Conservation (phyloP, 768 basidiomycete species). For the Pulveroboletus sp. region DNA sequence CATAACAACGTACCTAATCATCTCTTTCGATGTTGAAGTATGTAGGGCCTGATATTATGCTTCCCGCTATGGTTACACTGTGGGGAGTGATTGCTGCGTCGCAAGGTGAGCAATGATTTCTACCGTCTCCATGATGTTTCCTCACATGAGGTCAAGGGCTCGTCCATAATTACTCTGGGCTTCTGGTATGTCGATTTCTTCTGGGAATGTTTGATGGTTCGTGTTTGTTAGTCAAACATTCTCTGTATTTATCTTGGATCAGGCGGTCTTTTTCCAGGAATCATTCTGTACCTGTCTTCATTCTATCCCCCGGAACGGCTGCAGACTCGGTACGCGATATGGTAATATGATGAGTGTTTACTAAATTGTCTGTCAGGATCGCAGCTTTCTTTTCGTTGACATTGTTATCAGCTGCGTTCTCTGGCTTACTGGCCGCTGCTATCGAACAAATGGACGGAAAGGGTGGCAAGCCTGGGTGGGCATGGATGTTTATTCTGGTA, state of each 20-base stretch:
- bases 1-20: background rate
- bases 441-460: constrained; percentile 57
- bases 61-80: constrained; percentile 58
- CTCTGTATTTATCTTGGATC: constrained; percentile 2
- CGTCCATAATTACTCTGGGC: constrained; percentile 49
- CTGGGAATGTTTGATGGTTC: constrained; percentile 60
- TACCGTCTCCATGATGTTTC: background rate
- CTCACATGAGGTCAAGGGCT: constrained; percentile 32
- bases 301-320: constrained; percentile 37
- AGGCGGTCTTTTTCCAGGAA: constrained; percentile 59
- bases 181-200: constrained; percentile 48
- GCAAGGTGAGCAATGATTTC: constrained; percentile 43
- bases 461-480: constrained; percentile 54
- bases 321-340: constrained; percentile 23
- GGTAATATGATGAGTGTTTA: background rate
- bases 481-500: constrained; percentile 59
- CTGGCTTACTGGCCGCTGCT: constrained; percentile 60
- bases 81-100: constrained; percentile 64
- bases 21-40: constrained; percentile 14
- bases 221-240: background rate
- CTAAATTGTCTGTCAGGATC: constrained; percentile 27
- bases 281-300: constrained; percentile 55
- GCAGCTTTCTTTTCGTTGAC: constrained; percentile 41
- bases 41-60: constrained; percentile 52
- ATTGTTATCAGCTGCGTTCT: constrained; percentile 59